phyloP scores from a whole-genome alignment of 768 basidiomycete genomes.

The Strobilomyces confusus region DNA sequence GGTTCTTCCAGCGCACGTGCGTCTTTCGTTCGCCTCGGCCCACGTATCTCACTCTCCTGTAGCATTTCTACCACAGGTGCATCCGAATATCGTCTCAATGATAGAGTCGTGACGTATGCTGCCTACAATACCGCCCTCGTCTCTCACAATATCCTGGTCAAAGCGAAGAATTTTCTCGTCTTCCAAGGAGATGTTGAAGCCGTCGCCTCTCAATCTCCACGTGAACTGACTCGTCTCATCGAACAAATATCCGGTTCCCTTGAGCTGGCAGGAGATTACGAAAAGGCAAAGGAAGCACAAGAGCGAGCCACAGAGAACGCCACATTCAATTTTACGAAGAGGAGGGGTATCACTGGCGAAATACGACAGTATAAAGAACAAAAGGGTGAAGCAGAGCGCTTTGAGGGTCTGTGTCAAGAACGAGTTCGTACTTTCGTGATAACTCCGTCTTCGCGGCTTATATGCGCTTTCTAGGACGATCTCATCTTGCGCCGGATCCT shows the following conservation, averaged over 20 bases:
- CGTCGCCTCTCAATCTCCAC: constrained; percentile 90
- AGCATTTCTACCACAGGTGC: constrained; percentile 86
- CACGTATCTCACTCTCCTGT: neutral
- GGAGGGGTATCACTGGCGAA: constrained; percentile 89
- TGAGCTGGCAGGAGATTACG: constrained; percentile 85
- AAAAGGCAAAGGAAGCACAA: constrained; percentile 80
- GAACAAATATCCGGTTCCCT: constrained; percentile 96
- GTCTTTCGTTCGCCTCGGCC: constrained; percentile 30
- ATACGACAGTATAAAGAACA: constrained; percentile 98
- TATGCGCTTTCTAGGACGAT: constrained; percentile 54
- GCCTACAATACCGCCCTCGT: constrained; percentile 87
- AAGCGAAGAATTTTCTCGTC: constrained; percentile 98
- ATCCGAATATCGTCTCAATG: constrained; percentile 89
- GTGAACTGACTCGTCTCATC: constrained; percentile 83
- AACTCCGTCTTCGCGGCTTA: neutral
- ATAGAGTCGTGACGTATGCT: constrained; percentile 75
- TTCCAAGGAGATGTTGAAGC: constrained; percentile 99
- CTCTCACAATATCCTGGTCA: constrained; percentile 92
- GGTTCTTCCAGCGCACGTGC: constrained; percentile 90
- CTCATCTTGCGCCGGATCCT: constrained; percentile 78
- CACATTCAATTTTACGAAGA: constrained; percentile 91
- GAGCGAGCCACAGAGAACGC: constrained; percentile 92
- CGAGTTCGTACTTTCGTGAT: constrained; percentile 43
- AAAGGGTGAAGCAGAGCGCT: constrained; percentile 87
- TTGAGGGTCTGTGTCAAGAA: constrained; percentile 72